phyloP scores from a whole-genome alignment of 495 filamentous ascomycete species.

The Aspergillus ostianus region DNA sequence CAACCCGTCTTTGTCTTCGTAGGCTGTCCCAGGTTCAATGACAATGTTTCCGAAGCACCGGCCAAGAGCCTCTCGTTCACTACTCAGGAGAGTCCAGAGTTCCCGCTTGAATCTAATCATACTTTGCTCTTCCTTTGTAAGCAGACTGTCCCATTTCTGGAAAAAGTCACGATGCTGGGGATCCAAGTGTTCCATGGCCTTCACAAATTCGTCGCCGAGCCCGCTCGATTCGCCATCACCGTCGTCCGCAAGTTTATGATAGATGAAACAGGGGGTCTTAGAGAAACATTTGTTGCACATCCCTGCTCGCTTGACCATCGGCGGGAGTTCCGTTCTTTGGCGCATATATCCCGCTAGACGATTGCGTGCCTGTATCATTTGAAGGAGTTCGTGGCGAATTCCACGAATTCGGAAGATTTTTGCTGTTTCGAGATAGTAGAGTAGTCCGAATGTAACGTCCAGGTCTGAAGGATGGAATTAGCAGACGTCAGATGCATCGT shows the following conservation, averaged over 20 bases:
- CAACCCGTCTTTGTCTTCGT: slow-evolving; percentile 59
- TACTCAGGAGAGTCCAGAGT: slow-evolving; percentile 91
- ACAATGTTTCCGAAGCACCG: slow-evolving; percentile 73
- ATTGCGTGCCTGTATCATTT: slow-evolving; percentile 97
- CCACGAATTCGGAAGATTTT: slow-evolving; percentile 81
- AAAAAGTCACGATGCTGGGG: slow-evolving; percentile 78
- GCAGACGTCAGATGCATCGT: slow-evolving; percentile 16
- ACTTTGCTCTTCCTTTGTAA: slow-evolving; percentile 92
- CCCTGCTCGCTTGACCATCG: slow-evolving; percentile 76
- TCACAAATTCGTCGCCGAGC: slow-evolving; percentile 70
- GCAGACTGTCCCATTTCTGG: slow-evolving; percentile 85
- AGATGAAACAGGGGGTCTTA: slow-evolving; percentile 84
- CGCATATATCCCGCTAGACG: slow-evolving; percentile 78
- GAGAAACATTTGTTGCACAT: slow-evolving; percentile 84
- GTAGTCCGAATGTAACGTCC: slow-evolving; percentile 79
- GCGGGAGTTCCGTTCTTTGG: slow-evolving; percentile 75
- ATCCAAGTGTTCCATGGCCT: slow-evolving; percentile 70
- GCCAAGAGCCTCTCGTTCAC: slow-evolving; percentile 81
- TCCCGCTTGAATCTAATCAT: slow-evolving; percentile 79
- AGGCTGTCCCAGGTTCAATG: slow-evolving; percentile 72
- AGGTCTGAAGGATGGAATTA: slow-evolving; percentile 54
- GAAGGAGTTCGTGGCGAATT: slow-evolving; percentile 78
- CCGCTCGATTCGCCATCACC: slow-evolving; percentile 79
- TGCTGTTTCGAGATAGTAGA: slow-evolving; percentile 92
- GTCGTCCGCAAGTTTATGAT: slow-evolving; percentile 86